phyloP scores from a whole-genome alignment of 768 basidiomycete genomes.

The Phlebiopsis gigantea region DNA sequence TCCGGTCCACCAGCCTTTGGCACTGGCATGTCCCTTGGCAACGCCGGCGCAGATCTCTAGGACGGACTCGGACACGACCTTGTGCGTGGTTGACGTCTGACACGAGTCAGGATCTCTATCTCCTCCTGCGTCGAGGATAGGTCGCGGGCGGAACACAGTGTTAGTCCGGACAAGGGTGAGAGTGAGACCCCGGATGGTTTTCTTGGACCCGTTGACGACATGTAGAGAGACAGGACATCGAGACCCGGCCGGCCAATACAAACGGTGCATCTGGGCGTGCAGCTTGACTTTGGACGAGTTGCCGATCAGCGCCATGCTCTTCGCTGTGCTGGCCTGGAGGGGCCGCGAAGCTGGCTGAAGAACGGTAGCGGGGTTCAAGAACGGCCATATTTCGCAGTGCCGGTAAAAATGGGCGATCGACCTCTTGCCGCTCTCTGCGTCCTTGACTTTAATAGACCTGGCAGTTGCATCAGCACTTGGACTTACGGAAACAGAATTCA shows the following conservation, averaged over 20 bases:
- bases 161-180: conserved; percentile 62
- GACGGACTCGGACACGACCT: conserved; percentile 58
- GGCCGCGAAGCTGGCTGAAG: conserved; percentile 59
- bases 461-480: background rate
- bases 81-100: conserved; percentile 54
- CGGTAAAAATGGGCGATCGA: conserved; percentile 92
- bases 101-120: conserved; percentile 51
- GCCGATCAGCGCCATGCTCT: conserved; percentile 57
- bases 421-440: conserved; percentile 47
- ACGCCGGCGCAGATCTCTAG: conserved; percentile 64
- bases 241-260: conserved; percentile 81
- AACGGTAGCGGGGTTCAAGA: conserved; percentile 52
- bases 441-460: conserved; percentile 75
- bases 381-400: conserved; percentile 74
- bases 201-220: conserved; percentile 65
- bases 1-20: conserved; percentile 89
- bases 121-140: conserved; percentile 26
- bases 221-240: conserved; percentile 60
- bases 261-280: conserved; percentile 61
- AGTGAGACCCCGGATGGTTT: conserved; percentile 57
- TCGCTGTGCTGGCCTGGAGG: conserved; percentile 50
- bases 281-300: conserved; percentile 51
- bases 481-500: conserved; percentile 25
- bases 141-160: conserved; percentile 56
- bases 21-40: conserved; percentile 66